Base-by-base conservation (phyloP, 345 rosid species). In the Populus alba region DNA sequence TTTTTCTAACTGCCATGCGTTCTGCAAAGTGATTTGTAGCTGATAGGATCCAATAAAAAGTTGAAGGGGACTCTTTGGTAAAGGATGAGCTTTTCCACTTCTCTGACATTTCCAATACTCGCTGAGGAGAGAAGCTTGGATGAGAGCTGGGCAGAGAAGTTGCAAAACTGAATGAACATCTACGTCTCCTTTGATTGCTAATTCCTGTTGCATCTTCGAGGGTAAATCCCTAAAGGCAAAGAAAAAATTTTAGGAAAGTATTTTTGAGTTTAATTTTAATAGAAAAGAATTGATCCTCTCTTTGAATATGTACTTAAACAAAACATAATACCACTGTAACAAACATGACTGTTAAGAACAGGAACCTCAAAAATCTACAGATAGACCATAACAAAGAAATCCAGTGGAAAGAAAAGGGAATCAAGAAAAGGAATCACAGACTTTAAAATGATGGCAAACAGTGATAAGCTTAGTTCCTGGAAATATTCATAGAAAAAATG, bases 11-110 rank as follows among this genome's bases (percentile, higher is more conserved):
- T 16, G 97, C 98, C 99, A 96, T 94, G 77, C 99, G 97, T 82
- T 96, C 99, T 4, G 97, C 91, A 72, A 94, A 94, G 89, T 96
- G 99, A 85, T 90, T 94, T n/a, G 97, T 88, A 78, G 98, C 98
- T 65, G 99, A 96, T 2, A 96, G 91, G 80, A 96, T 84, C 72
- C 98, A 68, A 91, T 88, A 80, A 96, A 94, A 78, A 96, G 92
- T 78, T 80, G 81, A 79, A 90, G 71, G 57, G 92, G 88, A 65
- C 12, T 78, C 74, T 45, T 76, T 4, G 94, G 89, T 80, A 91
- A 77, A 45, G 91, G 92, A 81, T 72, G 86, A 79, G 95, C 86
- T 88, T 87, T n/a, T 94, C 99, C 97, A 96, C 81, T 89, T 89
- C 76, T 87, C 78, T 53, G 92, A 91, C 94, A 96, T 86, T 76